Percentiles rank a stretch among this genome's conserved stretches.
Conservation (phyloP, 75 land plant genomes). For the Larix kaempferi region DNA sequence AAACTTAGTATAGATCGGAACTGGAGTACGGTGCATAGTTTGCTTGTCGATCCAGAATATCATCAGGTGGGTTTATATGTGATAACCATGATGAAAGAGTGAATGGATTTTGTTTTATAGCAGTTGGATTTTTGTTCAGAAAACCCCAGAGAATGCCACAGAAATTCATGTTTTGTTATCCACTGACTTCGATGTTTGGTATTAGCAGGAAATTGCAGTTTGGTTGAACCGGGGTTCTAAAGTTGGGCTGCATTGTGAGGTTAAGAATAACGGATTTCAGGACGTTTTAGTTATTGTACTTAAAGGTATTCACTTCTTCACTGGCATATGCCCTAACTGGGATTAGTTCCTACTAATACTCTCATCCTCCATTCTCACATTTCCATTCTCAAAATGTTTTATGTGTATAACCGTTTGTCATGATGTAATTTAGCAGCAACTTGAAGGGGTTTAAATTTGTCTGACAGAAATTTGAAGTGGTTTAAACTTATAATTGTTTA, state of each 20-base stretch:
- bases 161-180: neutral
- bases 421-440: no score
- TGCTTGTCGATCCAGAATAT: constrained; percentile 21
- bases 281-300: constrained; percentile 17
- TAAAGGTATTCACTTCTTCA: constrained; percentile 22
- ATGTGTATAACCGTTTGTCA: no score
- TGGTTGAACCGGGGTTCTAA: constrained; percentile 47
- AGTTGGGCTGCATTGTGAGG: constrained; percentile 24
- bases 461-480: no score
- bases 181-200: neutral
- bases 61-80: constrained; percentile 28
- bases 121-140: neutral
- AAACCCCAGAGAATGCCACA: neutral
- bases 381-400: no score
- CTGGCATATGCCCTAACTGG: no score
- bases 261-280: constrained; percentile 6
- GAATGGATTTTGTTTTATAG: neutral
- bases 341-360: no score
- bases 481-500: no score
- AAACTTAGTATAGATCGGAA: constrained; percentile 22
- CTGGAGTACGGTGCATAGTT: constrained; percentile 25
- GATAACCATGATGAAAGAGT: neutral
- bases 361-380: no score
- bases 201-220: constrained; percentile 30
- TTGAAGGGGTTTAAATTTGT: no score